Evolutionary conservation across 2,329 filamentous ascomycete genomes (phyloP).

Genomic region (Aspergillus sp.): DNA sequence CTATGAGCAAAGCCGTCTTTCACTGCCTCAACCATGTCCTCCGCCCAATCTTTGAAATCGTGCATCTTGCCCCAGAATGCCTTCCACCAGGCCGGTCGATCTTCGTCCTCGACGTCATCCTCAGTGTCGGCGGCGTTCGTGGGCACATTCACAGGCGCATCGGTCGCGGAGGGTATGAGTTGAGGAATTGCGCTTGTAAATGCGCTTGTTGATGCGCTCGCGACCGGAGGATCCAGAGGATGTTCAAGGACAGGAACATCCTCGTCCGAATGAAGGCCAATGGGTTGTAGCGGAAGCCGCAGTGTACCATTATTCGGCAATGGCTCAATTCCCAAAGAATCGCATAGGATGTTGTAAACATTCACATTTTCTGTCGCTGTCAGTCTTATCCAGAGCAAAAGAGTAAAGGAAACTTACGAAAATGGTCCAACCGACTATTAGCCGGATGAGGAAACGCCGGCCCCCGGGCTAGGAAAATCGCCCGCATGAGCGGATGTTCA

Average conservation of each 20-base stretch:
- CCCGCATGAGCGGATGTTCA: constrained; percentile 89
- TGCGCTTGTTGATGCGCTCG: neutral
- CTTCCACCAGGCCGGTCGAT: constrained; percentile 25
- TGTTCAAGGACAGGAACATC: constrained; percentile 23
- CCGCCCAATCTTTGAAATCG: constrained; percentile 30
- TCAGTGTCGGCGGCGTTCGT: constrained; percentile 10
- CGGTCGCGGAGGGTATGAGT: constrained; percentile 4
- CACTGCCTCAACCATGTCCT: constrained; percentile 22
- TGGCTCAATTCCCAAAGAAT: constrained; percentile 68
- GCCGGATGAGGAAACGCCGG: constrained; percentile 84
- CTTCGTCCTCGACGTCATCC: constrained; percentile 16
- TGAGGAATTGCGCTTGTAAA: constrained; percentile 1
- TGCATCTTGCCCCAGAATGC: constrained; percentile 29
- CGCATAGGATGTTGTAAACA: constrained; percentile 91
- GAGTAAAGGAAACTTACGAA: constrained; percentile 60
- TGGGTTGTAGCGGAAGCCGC: constrained; percentile 38
- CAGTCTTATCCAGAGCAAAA: neutral
- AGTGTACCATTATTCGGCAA: constrained; percentile 83
- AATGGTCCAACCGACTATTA: constrained; percentile 70
- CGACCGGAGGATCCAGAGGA: constrained; percentile 26
- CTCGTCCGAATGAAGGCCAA: constrained; percentile 40
- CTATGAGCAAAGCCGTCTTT: constrained; percentile 21
- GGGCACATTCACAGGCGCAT: constrained; percentile 5
- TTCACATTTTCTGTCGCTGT: constrained; percentile 70
- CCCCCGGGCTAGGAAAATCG: constrained; percentile 86